Percentiles rank a stretch among this genome's conserved stretches.
Conservation (phyloP, 139 green algal genomes). For the Tetradesmus obliquus region DNA sequence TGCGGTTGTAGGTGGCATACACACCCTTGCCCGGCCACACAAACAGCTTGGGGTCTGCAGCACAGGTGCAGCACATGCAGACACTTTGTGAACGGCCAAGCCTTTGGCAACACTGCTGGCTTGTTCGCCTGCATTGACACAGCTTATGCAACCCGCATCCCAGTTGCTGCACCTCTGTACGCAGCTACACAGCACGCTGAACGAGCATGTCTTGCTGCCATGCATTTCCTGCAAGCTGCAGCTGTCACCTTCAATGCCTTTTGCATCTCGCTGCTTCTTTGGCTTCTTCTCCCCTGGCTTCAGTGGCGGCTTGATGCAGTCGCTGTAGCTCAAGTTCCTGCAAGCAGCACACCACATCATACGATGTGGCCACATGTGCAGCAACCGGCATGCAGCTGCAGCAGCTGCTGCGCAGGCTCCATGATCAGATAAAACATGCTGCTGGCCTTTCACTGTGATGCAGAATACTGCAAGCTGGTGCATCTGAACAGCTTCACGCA, state of each 20-base stretch:
- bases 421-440: background rate
- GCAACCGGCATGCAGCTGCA: background rate
- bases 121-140: too few relatives aligned
- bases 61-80: too few relatives aligned
- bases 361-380: background rate
- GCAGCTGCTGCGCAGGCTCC: background rate
- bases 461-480: background rate
- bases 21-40: conserved; percentile 21
- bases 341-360: background rate
- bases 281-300: background rate
- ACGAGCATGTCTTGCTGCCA: too few relatives aligned
- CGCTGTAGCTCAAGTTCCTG: background rate
- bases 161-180: too few relatives aligned
- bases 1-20: conserved; percentile 21
- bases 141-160: too few relatives aligned
- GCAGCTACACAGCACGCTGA: too few relatives aligned
- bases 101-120: too few relatives aligned
- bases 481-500: background rate
- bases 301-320: background rate
- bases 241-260: background rate
- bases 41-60: conserved; percentile 20
- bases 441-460: background rate
- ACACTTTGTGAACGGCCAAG: too few relatives aligned
- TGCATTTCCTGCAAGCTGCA: background rate
- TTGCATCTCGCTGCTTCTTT: background rate